Evolutionary conservation across 768 basidiomycete genomes (phyloP), one percentile per base, ranked within the genome.

Genomic region (Xanthoconium purpureum): DNA sequence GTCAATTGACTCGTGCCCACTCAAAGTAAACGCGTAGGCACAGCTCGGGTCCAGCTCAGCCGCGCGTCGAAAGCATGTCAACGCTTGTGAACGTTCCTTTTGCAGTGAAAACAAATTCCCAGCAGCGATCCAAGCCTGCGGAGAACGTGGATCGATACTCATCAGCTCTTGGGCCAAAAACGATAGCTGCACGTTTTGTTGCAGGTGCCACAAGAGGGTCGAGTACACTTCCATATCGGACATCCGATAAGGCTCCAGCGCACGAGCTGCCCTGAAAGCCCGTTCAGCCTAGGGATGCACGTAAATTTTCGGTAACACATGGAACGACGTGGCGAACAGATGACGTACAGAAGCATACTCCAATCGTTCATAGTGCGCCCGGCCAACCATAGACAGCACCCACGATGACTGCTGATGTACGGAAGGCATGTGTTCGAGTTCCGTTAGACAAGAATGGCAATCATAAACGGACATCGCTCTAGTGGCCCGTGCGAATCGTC

Each of bases 181-280:
- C 5, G 96, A 94, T 56, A 99, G 80, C 62, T 89, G 83, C 50
- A 94, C 85, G 60, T 83, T 84, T 62, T 85, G 82, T 67, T 91
- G 88, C 47, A 97, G 76, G 73, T 98, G 96, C 96, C 96, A 99
- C 44, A 98, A 77, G 36, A 96, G 81, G 29, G 97, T 97, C 45
- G 95, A 97, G 74, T 93, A 97, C 40, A 94, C 84, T 73, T 98
- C 95, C 91, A 97, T 94, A 71, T 94, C 91, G 78, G 84, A 83
- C 55, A 95, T 71, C 24, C 91, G 84, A 77, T 92, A 89, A n/a
- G 95, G 95, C 60, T 98, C 89, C 57, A 91, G 75, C n/a, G 77
- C 77, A 42, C 94, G 83, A 49, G 92, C 84, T 17, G 85, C 82
- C 62, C 83, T 82, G 78, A 95, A 98, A 20, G 91, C 91, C 65